These are phyloP conservation scores for Sclerotiophoma versabilis DNA, from an alignment of 2,329 filamentous ascomycete species.

Conservation along the genomic window DNA sequence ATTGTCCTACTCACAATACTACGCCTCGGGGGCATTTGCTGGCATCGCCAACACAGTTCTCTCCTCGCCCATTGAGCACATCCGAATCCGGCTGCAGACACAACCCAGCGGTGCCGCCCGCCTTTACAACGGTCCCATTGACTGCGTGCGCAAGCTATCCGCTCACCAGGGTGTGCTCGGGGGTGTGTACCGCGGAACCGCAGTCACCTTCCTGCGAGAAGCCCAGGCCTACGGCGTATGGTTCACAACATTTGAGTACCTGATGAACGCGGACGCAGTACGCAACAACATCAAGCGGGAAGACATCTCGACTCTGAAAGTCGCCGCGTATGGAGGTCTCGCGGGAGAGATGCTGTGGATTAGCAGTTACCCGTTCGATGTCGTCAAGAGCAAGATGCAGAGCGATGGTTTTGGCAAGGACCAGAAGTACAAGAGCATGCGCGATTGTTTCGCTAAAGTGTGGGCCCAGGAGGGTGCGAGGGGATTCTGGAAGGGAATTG, in stretches of 20 bases:
- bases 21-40: conserved; percentile 87
- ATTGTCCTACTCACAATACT: conserved; percentile 87
- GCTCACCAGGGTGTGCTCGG: conserved; percentile 70
- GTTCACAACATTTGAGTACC: conserved; percentile 94
- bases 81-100: conserved; percentile 93
- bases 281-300: conserved; percentile 78
- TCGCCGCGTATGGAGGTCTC: conserved; percentile 90
- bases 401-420: conserved; percentile 83
- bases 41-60: conserved; percentile 88
- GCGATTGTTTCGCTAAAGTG: conserved; percentile 86
- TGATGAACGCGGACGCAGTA: conserved; percentile 89
- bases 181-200: conserved; percentile 86
- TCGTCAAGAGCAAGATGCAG: conserved; percentile 99
- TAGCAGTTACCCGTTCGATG: conserved; percentile 91
- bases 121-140: conserved; percentile 83
- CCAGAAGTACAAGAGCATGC: conserved; percentile 80
- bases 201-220: conserved; percentile 86
- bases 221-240: conserved; percentile 94
- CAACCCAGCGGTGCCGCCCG: conserved; percentile 85
- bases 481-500: conserved; percentile 96
- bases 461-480: conserved; percentile 76
- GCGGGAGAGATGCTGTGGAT: conserved; percentile 96
- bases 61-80: conserved; percentile 93
- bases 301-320: conserved; percentile 81
- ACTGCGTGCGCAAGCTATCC: conserved; percentile 87